A percentile compares a stretch with the other conserved stretches of the same genome.
These are phyloP conservation scores for Pseudoturritis turrita DNA, from an alignment of 345 rosid species.

Conservation along the genomic window DNA sequence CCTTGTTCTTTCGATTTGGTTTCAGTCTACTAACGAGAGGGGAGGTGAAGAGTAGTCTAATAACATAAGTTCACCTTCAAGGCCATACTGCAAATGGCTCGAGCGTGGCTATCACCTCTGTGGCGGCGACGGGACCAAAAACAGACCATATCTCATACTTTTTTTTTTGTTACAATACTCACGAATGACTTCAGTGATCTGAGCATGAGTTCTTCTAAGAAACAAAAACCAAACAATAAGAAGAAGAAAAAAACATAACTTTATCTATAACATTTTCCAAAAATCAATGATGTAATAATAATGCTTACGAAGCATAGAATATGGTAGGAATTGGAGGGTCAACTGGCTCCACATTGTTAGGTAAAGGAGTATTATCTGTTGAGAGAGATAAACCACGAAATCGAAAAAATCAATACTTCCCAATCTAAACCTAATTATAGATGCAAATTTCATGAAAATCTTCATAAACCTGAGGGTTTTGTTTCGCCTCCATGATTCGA, in stretches of 20 bases:
- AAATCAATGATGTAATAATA: too few relatives aligned
- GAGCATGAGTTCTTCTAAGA: constrained; percentile 90
- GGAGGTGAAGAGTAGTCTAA: too few relatives aligned
- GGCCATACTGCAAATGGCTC: too few relatives aligned
- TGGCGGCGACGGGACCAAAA: too few relatives aligned
- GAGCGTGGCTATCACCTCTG: too few relatives aligned
- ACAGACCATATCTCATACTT: too few relatives aligned
- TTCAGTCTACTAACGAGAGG: too few relatives aligned
- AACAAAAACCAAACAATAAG: constrained; percentile 9
- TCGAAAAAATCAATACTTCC: background rate
- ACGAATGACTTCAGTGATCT: constrained; percentile 80
- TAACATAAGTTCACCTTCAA: too few relatives aligned
- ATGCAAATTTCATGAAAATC: background rate
- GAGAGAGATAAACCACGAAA: background rate
- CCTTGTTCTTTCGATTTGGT: too few relatives aligned
- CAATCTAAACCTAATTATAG: background rate
- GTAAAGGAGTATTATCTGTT: background rate
- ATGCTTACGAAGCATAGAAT: constrained; percentile 76
- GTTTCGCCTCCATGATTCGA: constrained; percentile 74
- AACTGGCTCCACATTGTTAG: constrained; percentile 32
- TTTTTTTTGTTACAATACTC: too few relatives aligned
- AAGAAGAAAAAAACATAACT: too few relatives aligned
- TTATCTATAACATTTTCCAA: too few relatives aligned
- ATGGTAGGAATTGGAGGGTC: constrained; percentile 61
- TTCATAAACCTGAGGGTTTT: constrained; percentile 54